A percentile compares a stretch with the other conserved stretches of the same genome.
These are phyloP conservation scores for Pichia paraexigua DNA, from an alignment of 805 yeast species.

Conservation along the genomic window DNA sequence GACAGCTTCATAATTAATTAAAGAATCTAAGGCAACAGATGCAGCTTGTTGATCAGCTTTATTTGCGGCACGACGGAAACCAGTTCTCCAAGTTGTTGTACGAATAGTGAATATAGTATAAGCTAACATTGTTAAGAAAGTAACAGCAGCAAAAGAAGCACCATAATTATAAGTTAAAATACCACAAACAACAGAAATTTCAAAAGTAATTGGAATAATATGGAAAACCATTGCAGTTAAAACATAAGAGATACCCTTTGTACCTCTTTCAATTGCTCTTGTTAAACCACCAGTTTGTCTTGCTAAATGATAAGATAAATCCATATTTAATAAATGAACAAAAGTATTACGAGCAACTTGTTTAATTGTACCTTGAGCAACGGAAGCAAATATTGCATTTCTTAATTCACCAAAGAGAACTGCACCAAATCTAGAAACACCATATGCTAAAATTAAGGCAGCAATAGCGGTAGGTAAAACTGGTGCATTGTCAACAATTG, in stretches of 20 bases:
- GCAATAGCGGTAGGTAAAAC: slow-evolving; percentile 55
- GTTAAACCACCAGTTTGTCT: slow-evolving; percentile 95
- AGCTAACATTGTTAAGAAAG: slow-evolving; percentile 79
- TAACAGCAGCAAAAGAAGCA: slow-evolving; percentile 76
- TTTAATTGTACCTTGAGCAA: slow-evolving; percentile 89
- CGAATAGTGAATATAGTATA: slow-evolving; percentile 81
- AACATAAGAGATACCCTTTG: slow-evolving; percentile 93
- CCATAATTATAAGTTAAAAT: slow-evolving; percentile 92
- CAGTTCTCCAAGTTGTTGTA: slow-evolving; percentile 95
- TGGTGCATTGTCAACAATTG: slow-evolving; percentile 9
- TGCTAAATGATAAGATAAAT: slow-evolving; percentile 80
- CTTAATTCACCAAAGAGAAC: slow-evolving; percentile 90
- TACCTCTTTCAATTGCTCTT: slow-evolving; percentile 94
- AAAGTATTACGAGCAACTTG: slow-evolving; percentile 86
- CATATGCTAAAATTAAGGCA: slow-evolving; percentile 72
- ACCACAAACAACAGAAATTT: slow-evolving; percentile 88
- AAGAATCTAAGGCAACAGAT: slow-evolving; percentile 84
- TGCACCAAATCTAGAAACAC: slow-evolving; percentile 90
- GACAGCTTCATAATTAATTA: slow-evolving; percentile 90
- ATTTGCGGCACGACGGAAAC: slow-evolving; percentile 82
- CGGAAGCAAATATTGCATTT: slow-evolving; percentile 92
- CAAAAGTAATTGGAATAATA: slow-evolving; percentile 86
- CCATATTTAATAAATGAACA: slow-evolving; percentile 72
- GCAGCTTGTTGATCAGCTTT: slow-evolving; percentile 95
- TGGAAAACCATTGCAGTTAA: slow-evolving; percentile 96